Evolutionary conservation across 768 basidiomycete genomes (phyloP).

Genomic region (Boletus rex-veris): DNA sequence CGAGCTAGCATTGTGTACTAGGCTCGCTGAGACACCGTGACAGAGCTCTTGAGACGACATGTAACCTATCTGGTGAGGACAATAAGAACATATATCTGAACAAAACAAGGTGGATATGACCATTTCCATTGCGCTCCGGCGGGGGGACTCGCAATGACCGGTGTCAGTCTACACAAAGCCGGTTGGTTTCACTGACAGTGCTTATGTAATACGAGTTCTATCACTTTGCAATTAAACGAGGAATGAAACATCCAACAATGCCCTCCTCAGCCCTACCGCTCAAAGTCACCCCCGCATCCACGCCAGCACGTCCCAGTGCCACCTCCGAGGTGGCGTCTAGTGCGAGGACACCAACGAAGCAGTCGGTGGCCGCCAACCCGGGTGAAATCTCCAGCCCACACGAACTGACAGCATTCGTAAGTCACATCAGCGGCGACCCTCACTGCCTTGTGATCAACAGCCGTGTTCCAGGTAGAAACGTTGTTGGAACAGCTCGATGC

Average conservation of each 20-base stretch:
- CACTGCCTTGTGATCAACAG: neutral
- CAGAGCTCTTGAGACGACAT: neutral
- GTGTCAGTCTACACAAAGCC: slow-evolving; percentile 3
- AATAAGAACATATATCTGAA: neutral
- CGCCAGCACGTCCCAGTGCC: slow-evolving; percentile 42
- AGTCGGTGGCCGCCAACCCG: slow-evolving; percentile 33
- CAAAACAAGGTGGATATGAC: too few relatives aligned
- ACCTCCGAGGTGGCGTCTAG: slow-evolving; percentile 21
- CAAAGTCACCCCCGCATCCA: slow-evolving; percentile 55
- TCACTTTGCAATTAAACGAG: too few relatives aligned
- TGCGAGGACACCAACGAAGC: slow-evolving; percentile 47
- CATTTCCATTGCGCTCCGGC: too few relatives aligned
- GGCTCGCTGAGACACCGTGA: neutral
- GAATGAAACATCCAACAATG: slow-evolving; percentile 13
- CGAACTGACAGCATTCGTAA: slow-evolving; percentile 90
- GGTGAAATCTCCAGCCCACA: slow-evolving; percentile 88
- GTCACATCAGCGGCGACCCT: slow-evolving; percentile 30
- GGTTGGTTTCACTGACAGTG: slow-evolving; percentile 2
- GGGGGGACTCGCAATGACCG: neutral
- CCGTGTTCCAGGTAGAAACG: slow-evolving; percentile 67
- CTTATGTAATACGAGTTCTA: slow-evolving; percentile 11
- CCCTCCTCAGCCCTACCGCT: slow-evolving; percentile 62
- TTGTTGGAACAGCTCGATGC: slow-evolving; percentile 83
- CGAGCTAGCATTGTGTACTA: neutral
- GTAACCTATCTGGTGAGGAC: neutral